Conservation (phyloP, 2,329 filamentous ascomycete genomes). For the Aureobasidium sp. region DNA sequence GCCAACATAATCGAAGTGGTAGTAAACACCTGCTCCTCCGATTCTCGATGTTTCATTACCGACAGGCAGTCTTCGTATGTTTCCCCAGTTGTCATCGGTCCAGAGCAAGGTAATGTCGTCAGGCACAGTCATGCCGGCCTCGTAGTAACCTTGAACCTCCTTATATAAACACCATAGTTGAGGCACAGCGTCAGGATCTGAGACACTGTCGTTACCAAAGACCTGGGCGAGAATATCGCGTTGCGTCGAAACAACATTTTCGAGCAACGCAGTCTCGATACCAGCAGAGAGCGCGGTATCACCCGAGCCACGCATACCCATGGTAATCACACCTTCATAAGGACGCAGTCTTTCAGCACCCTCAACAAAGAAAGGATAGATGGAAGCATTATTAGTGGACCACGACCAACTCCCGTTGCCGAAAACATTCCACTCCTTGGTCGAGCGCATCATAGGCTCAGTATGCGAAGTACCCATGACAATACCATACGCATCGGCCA, state of each 20-base stretch:
- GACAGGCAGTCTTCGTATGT: conserved; percentile 55
- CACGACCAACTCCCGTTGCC: conserved; percentile 60
- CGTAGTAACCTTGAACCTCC: conserved; percentile 64
- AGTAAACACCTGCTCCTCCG: conserved; percentile 61
- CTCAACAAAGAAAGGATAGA: conserved; percentile 61
- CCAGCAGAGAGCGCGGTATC: conserved; percentile 56
- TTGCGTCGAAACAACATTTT: conserved; percentile 55
- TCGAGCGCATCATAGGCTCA: conserved; percentile 60
- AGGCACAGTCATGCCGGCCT: conserved; percentile 54
- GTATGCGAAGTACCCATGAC: conserved; percentile 68
- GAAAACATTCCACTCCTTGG: conserved; percentile 43
- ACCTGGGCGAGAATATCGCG: conserved; percentile 52
- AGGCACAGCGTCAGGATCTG: conserved; percentile 48
- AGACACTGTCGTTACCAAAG: conserved; percentile 43
- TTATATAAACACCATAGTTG: conserved; percentile 64
- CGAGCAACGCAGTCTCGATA: conserved; percentile 53
- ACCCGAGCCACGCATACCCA: conserved; percentile 62
- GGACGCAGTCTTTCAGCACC: conserved; percentile 59
- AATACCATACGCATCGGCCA: conserved; percentile 67
- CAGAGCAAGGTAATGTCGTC: conserved; percentile 63
- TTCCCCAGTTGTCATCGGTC: conserved; percentile 64
- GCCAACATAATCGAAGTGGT: conserved; percentile 59
- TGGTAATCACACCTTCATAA: conserved; percentile 60
- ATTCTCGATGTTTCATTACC: conserved; percentile 51
- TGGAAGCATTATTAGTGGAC: conserved; percentile 60